These are phyloP conservation scores for Penicillium thymicola DNA, from an alignment of 2,329 filamentous ascomycete genomes.

Conservation along the genomic window DNA sequence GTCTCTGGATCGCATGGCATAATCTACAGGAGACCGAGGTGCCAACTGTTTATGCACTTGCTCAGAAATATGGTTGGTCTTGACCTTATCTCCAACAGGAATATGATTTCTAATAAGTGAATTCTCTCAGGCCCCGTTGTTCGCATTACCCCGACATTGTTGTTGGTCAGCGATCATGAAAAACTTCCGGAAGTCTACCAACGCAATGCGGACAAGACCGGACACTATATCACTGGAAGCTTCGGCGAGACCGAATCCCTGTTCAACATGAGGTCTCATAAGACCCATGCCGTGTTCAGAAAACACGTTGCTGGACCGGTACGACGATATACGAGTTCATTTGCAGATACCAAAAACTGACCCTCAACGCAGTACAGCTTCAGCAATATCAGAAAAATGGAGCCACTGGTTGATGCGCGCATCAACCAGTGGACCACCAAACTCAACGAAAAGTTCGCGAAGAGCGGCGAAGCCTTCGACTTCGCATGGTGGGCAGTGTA, in stretches of 20 bases:
- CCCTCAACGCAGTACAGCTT: slow-evolving; percentile 47
- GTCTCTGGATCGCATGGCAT: slow-evolving; percentile 54
- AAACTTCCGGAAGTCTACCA: slow-evolving; percentile 57
- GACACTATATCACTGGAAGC: slow-evolving; percentile 58
- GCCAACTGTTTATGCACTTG: slow-evolving; percentile 41
- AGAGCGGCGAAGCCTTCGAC: slow-evolving; percentile 48
- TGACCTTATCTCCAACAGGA: background rate
- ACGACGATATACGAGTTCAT: slow-evolving; percentile 10
- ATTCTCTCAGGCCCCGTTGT: slow-evolving; percentile 49
- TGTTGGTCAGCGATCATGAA: slow-evolving; percentile 53
- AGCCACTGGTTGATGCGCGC: slow-evolving; percentile 53
- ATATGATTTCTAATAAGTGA: background rate
- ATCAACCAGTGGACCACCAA: slow-evolving; percentile 52
- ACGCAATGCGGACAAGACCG: slow-evolving; percentile 55
- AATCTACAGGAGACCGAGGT: slow-evolving; percentile 49
- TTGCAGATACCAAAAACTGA: background rate
- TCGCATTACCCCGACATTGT: slow-evolving; percentile 52
- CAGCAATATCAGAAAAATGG: slow-evolving; percentile 57
- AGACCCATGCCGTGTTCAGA: slow-evolving; percentile 51
- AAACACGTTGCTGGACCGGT: slow-evolving; percentile 54
- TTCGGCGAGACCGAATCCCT: slow-evolving; percentile 56
- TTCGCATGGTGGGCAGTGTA: slow-evolving; percentile 55
- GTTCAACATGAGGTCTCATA: slow-evolving; percentile 57
- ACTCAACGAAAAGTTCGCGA: slow-evolving; percentile 48
- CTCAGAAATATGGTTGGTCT: slow-evolving; percentile 48